Evolutionary conservation across 2,329 filamentous ascomycete genomes (phyloP).

Genomic region (Conoideocrella luteorostrata): DNA sequence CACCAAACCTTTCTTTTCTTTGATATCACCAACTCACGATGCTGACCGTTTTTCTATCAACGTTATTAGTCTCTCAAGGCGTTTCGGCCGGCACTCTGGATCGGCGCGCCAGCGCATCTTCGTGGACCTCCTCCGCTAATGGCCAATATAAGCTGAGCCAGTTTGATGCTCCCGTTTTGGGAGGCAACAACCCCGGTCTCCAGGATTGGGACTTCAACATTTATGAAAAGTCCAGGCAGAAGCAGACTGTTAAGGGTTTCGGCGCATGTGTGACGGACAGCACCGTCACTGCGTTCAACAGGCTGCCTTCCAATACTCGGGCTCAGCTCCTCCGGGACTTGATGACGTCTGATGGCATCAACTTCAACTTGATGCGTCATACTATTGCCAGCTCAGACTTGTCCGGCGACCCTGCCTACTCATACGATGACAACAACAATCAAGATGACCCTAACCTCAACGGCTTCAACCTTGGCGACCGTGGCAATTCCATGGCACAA

Average conservation of each 20-base stretch:
- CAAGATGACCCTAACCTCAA: constrained; percentile 10
- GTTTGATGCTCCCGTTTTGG: constrained; percentile 26
- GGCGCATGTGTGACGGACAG: constrained; percentile 36
- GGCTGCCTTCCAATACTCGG: constrained; percentile 22
- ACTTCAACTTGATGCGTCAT: constrained; percentile 34
- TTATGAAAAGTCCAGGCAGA: constrained; percentile 28
- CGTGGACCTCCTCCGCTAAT: constrained; percentile 27
- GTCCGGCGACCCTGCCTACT: constrained; percentile 31
- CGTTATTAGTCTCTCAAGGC: constrained; percentile 4
- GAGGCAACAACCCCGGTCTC: constrained; percentile 26
- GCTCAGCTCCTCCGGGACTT: constrained; percentile 27
- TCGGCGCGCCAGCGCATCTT: constrained; percentile 7
- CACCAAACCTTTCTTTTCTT: no score
- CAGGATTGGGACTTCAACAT: constrained; percentile 30
- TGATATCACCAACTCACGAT: no score
- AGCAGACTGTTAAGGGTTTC: constrained; percentile 34
- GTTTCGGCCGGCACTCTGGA: constrained; percentile 6
- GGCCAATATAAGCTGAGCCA: constrained; percentile 28
- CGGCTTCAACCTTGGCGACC: constrained; percentile 29
- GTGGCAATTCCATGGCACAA: constrained; percentile 31
- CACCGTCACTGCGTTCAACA: constrained; percentile 31
- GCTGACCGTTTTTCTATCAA: not conserved
- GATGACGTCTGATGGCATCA: constrained; percentile 29
- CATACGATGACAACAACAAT: constrained; percentile 27
- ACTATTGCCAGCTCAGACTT: constrained; percentile 34